Conservation (phyloP, 2,329 filamentous ascomycete species). For the Xylaria sp. region DNA sequence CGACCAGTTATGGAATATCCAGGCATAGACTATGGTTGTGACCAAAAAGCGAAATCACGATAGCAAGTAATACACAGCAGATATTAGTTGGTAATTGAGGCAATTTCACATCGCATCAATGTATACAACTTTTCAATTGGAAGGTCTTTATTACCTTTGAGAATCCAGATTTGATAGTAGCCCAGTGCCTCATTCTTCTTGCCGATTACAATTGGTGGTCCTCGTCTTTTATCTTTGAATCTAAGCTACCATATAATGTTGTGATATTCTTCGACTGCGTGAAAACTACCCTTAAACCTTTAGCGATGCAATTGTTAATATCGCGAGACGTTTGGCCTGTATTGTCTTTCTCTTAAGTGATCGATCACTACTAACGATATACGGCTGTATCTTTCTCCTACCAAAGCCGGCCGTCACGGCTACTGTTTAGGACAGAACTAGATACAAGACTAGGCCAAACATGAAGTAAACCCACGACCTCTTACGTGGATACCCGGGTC, state of each 20-base stretch:
- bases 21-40: neutral
- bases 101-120: neutral
- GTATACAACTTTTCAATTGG: neutral
- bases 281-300: neutral
- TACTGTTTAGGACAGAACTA: neutral
- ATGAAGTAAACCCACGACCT: neutral
- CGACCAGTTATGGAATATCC: conserved; percentile 8
- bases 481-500: neutral
- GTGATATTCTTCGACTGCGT: neutral
- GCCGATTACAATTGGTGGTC: neutral
- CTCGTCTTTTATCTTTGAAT: no score
- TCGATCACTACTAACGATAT: neutral
- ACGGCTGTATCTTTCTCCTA: neutral
- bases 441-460: neutral
- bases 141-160: neutral
- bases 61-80: neutral
- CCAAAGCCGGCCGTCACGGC: neutral
- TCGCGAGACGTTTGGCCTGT: neutral
- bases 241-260: no score
- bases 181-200: neutral
- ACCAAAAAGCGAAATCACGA: neutral
- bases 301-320: neutral
- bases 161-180: neutral
- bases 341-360: neutral
- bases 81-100: neutral